Percentiles rank a stretch among this genome's conserved stretches.
These are phyloP conservation scores for Colletotrichum scovillei DNA, from an alignment of 2,329 filamentous ascomycete species.

Conservation along the genomic window DNA sequence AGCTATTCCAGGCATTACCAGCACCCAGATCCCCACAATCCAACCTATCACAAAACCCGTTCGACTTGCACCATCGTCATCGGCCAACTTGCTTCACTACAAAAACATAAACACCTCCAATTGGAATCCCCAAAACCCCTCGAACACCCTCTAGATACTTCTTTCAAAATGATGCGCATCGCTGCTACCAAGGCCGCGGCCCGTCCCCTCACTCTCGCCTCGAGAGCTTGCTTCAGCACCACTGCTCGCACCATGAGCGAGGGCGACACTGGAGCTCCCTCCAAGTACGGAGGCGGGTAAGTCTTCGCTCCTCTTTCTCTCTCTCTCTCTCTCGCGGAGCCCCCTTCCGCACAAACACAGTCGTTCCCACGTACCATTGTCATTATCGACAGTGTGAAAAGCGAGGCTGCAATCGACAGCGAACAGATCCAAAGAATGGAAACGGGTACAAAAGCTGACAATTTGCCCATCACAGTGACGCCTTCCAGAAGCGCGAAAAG, in stretches of 20 bases:
- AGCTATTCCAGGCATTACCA: conserved; percentile 15
- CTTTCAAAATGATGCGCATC: conserved; percentile 73
- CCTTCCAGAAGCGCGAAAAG: conserved; percentile 92
- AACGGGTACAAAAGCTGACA: neutral
- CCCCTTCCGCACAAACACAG: neutral
- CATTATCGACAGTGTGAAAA: too few relatives aligned
- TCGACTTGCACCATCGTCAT: conserved; percentile 29
- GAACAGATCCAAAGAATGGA: neutral
- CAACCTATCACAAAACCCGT: conserved; percentile 35
- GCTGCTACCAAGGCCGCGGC: conserved; percentile 66
- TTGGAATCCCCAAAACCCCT: conserved; percentile 32
- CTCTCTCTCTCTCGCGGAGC: too few relatives aligned
- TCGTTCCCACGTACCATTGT: neutral
- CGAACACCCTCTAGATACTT: conserved; percentile 29
- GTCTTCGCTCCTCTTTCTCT: conserved; percentile 40
- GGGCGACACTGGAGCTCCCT: conserved; percentile 76
- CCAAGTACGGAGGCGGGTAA: conserved; percentile 66
- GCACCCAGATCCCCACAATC: conserved; percentile 15
- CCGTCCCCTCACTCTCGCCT: conserved; percentile 61
- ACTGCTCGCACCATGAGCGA: conserved; percentile 72
- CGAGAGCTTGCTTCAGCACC: conserved; percentile 70
- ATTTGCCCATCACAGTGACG: conserved; percentile 70
- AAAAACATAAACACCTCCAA: conserved; percentile 6
- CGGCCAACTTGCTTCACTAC: conserved; percentile 15
- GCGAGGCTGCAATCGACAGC: neutral